A percentile compares a stretch with the other conserved stretches of the same genome.
These are phyloP conservation scores for Colletotrichum noveboracense DNA, from an alignment of 2,329 filamentous ascomycete genomes.

Conservation along the genomic window DNA sequence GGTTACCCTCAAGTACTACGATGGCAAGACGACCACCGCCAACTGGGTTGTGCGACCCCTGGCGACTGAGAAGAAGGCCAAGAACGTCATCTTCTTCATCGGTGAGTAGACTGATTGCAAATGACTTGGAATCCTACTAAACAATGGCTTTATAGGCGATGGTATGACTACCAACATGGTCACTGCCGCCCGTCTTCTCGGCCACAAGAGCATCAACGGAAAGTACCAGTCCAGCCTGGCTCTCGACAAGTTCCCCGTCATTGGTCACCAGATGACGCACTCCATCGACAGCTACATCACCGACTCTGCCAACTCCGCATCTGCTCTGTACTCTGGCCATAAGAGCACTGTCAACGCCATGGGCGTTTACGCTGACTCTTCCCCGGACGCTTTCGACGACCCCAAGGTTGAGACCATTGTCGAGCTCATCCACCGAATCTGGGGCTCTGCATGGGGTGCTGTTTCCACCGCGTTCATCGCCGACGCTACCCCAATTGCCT, in stretches of 20 bases:
- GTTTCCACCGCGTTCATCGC: conserved; percentile 84
- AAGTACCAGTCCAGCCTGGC: conserved; percentile 79
- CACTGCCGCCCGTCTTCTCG: conserved; percentile 80
- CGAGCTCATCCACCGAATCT: conserved; percentile 76
- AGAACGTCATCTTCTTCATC: conserved; percentile 87
- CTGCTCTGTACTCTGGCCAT: conserved; percentile 81
- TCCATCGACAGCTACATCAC: conserved; percentile 87
- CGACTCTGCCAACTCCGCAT: conserved; percentile 85
- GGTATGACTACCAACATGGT: conserved; percentile 79
- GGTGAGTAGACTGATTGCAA: conserved; percentile 46
- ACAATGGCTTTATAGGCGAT: conserved; percentile 37
- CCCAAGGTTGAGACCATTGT: conserved; percentile 87
- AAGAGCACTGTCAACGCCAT: conserved; percentile 85
- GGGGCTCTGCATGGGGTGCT: conserved; percentile 64
- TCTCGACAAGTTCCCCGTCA: conserved; percentile 83
- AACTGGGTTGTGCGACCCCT: conserved; percentile 80
- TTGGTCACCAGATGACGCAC: conserved; percentile 90
- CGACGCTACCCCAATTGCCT: conserved; percentile 81
- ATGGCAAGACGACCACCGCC: conserved; percentile 72
- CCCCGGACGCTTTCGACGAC: conserved; percentile 75
- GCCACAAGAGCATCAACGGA: conserved; percentile 83
- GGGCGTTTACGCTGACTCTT: conserved; percentile 80
- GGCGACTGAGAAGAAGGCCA: conserved; percentile 73
- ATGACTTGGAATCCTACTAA: neutral
- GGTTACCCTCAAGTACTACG: conserved; percentile 78